Conservation (phyloP, 1,139 yeast genomes). For the Candida albicans region DNA sequence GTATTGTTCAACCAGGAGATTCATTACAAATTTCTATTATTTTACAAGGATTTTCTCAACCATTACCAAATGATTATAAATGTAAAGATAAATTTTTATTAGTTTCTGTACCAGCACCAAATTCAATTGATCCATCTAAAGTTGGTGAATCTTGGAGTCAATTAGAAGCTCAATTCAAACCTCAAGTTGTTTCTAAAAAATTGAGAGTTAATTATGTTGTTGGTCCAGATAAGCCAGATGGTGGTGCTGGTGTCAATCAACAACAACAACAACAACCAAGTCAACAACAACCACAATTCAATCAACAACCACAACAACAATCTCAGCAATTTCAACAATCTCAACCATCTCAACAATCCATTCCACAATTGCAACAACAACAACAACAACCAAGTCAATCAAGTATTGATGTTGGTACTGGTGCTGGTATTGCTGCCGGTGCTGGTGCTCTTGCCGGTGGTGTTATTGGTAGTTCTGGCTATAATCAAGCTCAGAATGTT, state of each 20-base stretch:
- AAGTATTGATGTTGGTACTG: constrained; percentile 13
- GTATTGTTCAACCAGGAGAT: constrained; percentile 74
- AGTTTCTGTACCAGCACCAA: constrained; percentile 78
- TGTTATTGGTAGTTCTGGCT: constrained; percentile 15
- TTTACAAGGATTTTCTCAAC: constrained; percentile 78
- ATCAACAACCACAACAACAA: constrained; percentile 6
- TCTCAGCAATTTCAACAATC: constrained; percentile 5
- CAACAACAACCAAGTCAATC: constrained; percentile 6
- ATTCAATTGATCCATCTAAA: constrained; percentile 50
- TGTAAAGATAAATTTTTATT: constrained; percentile 92
- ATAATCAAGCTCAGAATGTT: constrained; percentile 9
- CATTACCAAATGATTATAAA: constrained; percentile 69
- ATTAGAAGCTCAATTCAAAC: constrained; percentile 63
- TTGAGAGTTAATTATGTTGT: constrained; percentile 70
- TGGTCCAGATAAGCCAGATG: constrained; percentile 21
- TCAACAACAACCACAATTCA: constrained; percentile 6
- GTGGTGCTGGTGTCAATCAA: constrained; percentile 12
- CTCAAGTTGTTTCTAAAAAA: constrained; percentile 66
- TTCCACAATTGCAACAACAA: constrained; percentile 5
- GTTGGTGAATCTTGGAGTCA: constrained; percentile 74
- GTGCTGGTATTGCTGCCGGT: constrained; percentile 15
- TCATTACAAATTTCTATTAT: constrained; percentile 75
- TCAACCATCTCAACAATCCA: constrained; percentile 5
- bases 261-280: constrained; percentile 5
- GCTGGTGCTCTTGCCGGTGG: constrained; percentile 18